phyloP scores from a whole-genome alignment of 75 land plant species.

The Chamaecyparis obtusa region DNA sequence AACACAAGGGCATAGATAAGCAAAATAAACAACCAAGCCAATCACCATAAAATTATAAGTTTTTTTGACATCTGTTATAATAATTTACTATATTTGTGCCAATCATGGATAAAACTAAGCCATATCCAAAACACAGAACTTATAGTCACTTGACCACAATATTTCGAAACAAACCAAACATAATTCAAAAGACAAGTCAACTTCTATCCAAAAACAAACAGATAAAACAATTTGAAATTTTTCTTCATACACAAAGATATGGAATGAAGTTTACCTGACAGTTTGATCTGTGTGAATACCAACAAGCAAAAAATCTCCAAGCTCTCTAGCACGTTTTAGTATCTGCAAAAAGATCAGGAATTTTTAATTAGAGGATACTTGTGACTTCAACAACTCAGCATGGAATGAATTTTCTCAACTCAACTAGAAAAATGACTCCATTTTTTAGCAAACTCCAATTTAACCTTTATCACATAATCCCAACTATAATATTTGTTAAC shows the following conservation, averaged over 20 bases:
- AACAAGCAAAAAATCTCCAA: conserved; percentile 95
- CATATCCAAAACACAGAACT: neutral
- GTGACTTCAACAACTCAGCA: neutral
- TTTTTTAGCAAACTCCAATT: neutral
- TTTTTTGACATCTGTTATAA: neutral
- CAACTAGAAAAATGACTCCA: neutral
- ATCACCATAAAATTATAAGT: neutral
- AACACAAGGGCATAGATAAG: neutral
- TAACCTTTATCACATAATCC: neutral
- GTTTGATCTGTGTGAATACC: conserved; percentile 96
- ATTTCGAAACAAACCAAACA: neutral
- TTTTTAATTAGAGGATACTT: neutral
- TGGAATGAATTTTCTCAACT: neutral
- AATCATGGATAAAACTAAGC: neutral
- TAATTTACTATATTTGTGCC: neutral
- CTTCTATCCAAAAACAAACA: neutral
- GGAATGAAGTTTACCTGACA: conserved; percentile 57
- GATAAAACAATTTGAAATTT: neutral
- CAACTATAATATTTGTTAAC: neutral
- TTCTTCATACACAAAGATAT: neutral
- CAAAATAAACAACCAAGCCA: neutral
- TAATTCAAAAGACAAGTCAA: neutral
- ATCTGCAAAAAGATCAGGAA: conserved; percentile 45
- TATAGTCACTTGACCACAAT: neutral
- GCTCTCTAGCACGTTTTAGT: conserved; percentile 66